Evolutionary conservation across 495 filamentous ascomycete genomes (phyloP), one percentile per base, ranked within the genome.

Genomic region (Neurospora pannonica): DNA sequence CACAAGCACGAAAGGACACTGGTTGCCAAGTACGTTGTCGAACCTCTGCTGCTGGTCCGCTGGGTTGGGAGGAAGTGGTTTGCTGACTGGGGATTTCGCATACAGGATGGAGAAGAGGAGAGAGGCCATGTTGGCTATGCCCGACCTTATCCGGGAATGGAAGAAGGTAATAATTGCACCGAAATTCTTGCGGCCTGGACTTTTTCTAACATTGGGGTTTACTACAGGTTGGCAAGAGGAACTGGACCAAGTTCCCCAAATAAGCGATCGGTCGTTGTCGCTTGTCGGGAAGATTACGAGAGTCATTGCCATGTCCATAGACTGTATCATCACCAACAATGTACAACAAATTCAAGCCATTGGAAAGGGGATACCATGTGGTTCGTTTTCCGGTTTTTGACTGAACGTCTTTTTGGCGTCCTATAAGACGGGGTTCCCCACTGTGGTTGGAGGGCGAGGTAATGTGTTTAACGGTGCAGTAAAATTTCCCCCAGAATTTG

Each of bases 111-210:
- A 97, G 82, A 90, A 91, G 85, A 89, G 94, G 81, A 92, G 90
- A 87, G 87, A 92, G 83, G 96, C 96, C 71, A 98, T 99, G 94
- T 80, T 93, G 85, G 90, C 89, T 73, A 99, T 99, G 96, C 93
- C 94, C 75, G 87, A 90, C 78, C 88, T 97, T 85, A 90, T 99
- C 77, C 86, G 92, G 82, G 85, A 91, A 83, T 99, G 96, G 97
- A 96, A 97, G 85, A 90, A 94, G 91, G 94, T 96, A 82, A 71
- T 60, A 82, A 71, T 60, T 70, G 7, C 13, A 54, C 46, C 6
- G 0, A 10, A 21, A 11, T 7, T n/a, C 34, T 71, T 54, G 3
- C 42, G 8, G 21, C 5, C 72, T 19, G 34, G 21, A 60, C 21
- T 3, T 3, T 31, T 39, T 43, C 46, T 54, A 43, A 74, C 72